Base-by-base conservation (phyloP, 2,329 filamentous ascomycete genomes). In the Neopestalotiopsis clavispora region DNA sequence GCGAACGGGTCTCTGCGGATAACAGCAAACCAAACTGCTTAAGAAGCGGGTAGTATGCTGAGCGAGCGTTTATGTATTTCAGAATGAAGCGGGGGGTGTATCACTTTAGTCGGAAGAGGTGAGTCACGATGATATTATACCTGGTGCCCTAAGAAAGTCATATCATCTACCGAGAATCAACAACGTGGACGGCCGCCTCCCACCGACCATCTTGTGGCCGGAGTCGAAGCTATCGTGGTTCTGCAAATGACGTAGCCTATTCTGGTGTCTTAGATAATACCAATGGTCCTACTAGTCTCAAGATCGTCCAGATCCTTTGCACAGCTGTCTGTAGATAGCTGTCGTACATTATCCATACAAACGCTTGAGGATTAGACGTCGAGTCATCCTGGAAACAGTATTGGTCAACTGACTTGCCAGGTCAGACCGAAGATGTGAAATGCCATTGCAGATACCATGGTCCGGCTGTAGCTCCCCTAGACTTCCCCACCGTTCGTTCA, bases 211-310 rank as follows among this genome's bases (percentile, higher is more conserved):
- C 61, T 45, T 64, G 61, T 64, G 61, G 61, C 61, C 61, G 40
- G 17, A 49, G 28, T 49, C 20, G 61, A 64, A 40, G 61, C 61
- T 64, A 64, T 64, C 61, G 61, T 64, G 61, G 42, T 64, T 64
- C 38, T 20, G 42, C 63, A 23, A 52, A 66, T 66, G 63, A 66
- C 63, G 63, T 66, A 56, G 49, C 49, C 32, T 28, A 57, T 23
- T 66, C 23, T 17, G 30, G 13, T 57, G 63, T 66, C 63, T 57
- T 66, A 66, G 63, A 66, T 66, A 66, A 66, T 56, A 12, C 45
- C 7, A n/a, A 38, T 34, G 28, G 28, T 62, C 32, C 20, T 30
- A 34, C 59, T 20, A 12, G n/a, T n/a, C 23, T 13, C 17, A 32
- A 40, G 32, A 62, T 30, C 59, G 30, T 17, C n/a, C n/a, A 40